A percentile compares a stretch with the other conserved stretches of the same genome.
phyloP scores from a whole-genome alignment of 257 asterid species.

The Solanum dulcamara region DNA sequence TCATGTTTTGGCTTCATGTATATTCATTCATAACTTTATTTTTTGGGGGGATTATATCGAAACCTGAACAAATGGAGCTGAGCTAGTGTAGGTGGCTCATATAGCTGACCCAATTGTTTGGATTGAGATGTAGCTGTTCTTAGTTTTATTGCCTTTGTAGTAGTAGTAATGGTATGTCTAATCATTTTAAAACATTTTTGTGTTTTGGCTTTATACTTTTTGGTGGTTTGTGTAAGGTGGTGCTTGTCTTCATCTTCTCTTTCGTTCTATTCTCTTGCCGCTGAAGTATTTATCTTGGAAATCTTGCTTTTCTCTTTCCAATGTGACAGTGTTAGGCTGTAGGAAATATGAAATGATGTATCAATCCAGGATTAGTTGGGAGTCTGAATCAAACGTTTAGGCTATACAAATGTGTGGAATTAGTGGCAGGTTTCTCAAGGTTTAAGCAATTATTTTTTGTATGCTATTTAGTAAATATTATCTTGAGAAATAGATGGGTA shows the following conservation, averaged over 20 bases:
- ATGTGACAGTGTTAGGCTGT: neutral
- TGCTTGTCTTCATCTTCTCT: neutral
- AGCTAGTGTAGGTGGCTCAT: neutral
- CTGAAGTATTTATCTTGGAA: neutral
- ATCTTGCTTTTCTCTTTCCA: neutral
- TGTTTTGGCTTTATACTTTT: neutral
- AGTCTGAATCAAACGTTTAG: neutral
- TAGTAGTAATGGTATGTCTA: neutral
- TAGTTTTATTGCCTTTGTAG: too few species aligned
- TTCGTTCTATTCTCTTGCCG: neutral
- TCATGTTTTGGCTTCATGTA: neutral
- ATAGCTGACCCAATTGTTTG: neutral
- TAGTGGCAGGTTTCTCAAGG: neutral
- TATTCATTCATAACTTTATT: too few species aligned
- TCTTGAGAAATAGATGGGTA: neutral
- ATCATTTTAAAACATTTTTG: neutral
- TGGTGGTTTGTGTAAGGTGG: neutral
- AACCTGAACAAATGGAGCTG: too few species aligned
- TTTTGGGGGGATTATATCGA: too few species aligned
- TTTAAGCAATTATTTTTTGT: neutral
- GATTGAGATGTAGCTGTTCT: neutral
- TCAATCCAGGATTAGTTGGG: neutral
- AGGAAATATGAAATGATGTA: neutral
- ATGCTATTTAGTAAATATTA: neutral
- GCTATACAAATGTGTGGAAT: neutral